Base-by-base conservation (phyloP, 768 basidiomycete genomes). In the Mrakia blollopis region DNA sequence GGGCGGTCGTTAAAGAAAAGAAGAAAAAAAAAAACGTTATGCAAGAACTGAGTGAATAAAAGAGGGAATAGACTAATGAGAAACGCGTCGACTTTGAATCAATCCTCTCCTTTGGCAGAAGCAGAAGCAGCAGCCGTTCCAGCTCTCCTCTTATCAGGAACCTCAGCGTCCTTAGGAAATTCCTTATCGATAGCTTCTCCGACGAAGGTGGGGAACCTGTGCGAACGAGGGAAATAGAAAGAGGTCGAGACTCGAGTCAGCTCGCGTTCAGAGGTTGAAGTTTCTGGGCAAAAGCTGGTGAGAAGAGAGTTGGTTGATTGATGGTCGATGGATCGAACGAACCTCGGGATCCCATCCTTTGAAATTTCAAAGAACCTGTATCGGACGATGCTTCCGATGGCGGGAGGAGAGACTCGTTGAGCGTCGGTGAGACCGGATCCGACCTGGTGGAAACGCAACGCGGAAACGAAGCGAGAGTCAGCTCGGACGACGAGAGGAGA, bases 351-450 rank as follows among this genome's bases (percentile, higher is more conserved):
- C 21, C 73, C 73, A 28, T 35, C 60, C 60, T 61, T 61, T 0
- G 60, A 61, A 3, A 61, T 3, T 16, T 61, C 60, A 14, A 61
- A 61, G 60, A 61, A 61, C 21, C 60, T n/a, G 60, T 32, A 61
- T 5, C 71, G 75, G 70, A 80, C 72, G 73, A 80, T 80, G 28
- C 76, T 35, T 25, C 80, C 80, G 28, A 80, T 78, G 5, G 63
- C 32, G 8, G 80, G 80, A 35, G 80, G 80, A 8, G 37, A 16
- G 6, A 1, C 18, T 14, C 80, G 62, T 65, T 74, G 69, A 32
- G 52, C 79, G 50, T 81, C 80, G 35, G 62, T 79, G 68, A 81
- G 23, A 5, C 80, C 80, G 16, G 78, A 79, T 6, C 80, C 80
- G 35, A 79, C 76, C 2, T 60, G 73, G 52, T n/a, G n/a, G n/a